Evolutionary conservation across 2,329 filamentous ascomycete species (phyloP).

Genomic region (Pseudogymnoascus pannorum): DNA sequence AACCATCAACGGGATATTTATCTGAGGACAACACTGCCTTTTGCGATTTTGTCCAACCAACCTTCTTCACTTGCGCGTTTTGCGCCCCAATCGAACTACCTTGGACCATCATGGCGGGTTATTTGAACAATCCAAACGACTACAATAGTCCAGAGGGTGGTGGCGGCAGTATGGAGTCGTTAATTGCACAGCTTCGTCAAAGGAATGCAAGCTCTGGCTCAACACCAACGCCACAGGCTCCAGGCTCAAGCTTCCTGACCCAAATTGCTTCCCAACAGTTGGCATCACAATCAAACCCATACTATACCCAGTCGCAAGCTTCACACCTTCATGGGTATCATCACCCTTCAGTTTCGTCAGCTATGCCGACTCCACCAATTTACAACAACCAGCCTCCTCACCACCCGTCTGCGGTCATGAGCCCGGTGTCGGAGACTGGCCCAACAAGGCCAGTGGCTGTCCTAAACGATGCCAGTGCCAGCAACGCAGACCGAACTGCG

Average conservation of each 20-base stretch:
- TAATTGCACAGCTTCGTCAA: constrained; percentile 29
- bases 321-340: constrained; percentile 36
- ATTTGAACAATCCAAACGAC: constrained; percentile 23
- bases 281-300: constrained; percentile 16
- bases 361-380: constrained; percentile 48
- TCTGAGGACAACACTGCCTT: background rate
- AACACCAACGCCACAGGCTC: background rate
- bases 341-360: constrained; percentile 50
- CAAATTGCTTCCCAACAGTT: constrained; percentile 3
- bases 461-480: constrained; percentile 17
- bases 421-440: constrained; percentile 38
- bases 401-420: constrained; percentile 50
- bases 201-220: constrained; percentile 11
- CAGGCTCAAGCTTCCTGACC: constrained; percentile 8
- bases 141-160: constrained; percentile 5
- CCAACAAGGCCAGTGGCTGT: constrained; percentile 35
- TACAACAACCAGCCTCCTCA: constrained; percentile 44
- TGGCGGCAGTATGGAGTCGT: constrained; percentile 24
- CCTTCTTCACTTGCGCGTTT: constrained; percentile 14
- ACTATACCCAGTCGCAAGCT: constrained; percentile 23
- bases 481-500: constrained; percentile 42
- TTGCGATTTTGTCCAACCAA: constrained; percentile 10
- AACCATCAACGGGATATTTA: constrained; percentile 1
- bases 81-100: constrained; percentile 27
- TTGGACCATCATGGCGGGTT: constrained; percentile 29